Conservation (phyloP, 202 grass and related monocot species). For the Schoenoplectus triqueter region DNA sequence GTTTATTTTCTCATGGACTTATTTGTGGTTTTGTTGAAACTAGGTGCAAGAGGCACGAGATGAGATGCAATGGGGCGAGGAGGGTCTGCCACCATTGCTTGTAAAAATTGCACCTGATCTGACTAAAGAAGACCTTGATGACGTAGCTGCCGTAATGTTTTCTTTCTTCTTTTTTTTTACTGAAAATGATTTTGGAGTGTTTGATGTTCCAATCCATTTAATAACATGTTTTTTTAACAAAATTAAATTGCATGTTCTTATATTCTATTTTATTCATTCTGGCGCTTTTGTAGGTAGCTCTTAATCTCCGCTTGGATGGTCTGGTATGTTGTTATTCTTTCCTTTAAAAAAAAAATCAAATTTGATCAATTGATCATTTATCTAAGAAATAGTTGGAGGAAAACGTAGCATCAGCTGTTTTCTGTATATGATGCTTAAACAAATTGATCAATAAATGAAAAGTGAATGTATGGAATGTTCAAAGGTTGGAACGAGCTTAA, state of each 20-base stretch:
- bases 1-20: slow-evolving; percentile 36
- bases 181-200: background rate
- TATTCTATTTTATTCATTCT: slow-evolving; percentile 40
- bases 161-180: slow-evolving; percentile 4
- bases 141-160: slow-evolving; percentile 74
- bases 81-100: slow-evolving; percentile 86
- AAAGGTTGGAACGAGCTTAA: background rate
- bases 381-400: slow-evolving; percentile 5
- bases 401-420: background rate
- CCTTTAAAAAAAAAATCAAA: background rate
- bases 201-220: slow-evolving; percentile 22
- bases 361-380: background rate
- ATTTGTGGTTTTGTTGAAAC: slow-evolving; percentile 31
- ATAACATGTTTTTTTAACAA: slow-evolving; percentile 21
- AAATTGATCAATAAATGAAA: background rate
- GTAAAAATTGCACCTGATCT: slow-evolving; percentile 97
- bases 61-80: slow-evolving; percentile 99
- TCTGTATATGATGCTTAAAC: background rate
- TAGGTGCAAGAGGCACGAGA: slow-evolving; percentile 96
- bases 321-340: slow-evolving; percentile 58
- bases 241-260: slow-evolving; percentile 45
- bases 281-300: slow-evolving; percentile 62
- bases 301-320: slow-evolving; percentile 87
- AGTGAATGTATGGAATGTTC: background rate
- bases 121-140: slow-evolving; percentile 95